These are phyloP conservation scores for Solanum okadae DNA, from an alignment of 257 asterid genomes.

Conservation along the genomic window DNA sequence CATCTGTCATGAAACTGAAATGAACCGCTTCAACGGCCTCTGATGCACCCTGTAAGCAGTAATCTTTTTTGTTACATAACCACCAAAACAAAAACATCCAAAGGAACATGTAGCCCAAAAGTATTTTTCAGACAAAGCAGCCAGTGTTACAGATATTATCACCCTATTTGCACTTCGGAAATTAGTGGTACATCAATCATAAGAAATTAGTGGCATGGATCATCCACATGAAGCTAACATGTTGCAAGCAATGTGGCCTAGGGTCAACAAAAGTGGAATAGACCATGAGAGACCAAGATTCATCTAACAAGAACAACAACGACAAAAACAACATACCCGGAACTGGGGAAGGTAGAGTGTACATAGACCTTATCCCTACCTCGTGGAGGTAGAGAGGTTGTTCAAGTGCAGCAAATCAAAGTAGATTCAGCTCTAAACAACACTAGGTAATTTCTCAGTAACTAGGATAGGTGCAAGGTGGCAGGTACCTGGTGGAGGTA, in stretches of 20 bases:
- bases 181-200: neutral
- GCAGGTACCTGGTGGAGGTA: neutral
- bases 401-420: neutral
- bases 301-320: neutral
- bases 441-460: neutral
- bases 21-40: slow-evolving; percentile 55
- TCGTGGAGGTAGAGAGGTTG: neutral
- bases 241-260: neutral
- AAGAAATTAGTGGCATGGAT: neutral
- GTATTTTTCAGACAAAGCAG: neutral
- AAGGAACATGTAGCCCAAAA: neutral
- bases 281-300: neutral
- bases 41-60: slow-evolving; percentile 23
- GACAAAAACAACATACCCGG: neutral
- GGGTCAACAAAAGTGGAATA: neutral
- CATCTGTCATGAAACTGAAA: slow-evolving; percentile 61
- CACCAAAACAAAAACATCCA: neutral
- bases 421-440: neutral
- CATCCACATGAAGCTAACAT: neutral
- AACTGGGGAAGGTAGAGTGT: neutral
- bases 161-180: neutral
- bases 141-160: neutral
- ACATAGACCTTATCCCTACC: neutral
- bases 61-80: neutral
- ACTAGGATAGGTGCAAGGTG: neutral